These are phyloP conservation scores for Mucor mucedo DNA, from an alignment of 371 early-diverging fungal species.

Conservation along the genomic window DNA sequence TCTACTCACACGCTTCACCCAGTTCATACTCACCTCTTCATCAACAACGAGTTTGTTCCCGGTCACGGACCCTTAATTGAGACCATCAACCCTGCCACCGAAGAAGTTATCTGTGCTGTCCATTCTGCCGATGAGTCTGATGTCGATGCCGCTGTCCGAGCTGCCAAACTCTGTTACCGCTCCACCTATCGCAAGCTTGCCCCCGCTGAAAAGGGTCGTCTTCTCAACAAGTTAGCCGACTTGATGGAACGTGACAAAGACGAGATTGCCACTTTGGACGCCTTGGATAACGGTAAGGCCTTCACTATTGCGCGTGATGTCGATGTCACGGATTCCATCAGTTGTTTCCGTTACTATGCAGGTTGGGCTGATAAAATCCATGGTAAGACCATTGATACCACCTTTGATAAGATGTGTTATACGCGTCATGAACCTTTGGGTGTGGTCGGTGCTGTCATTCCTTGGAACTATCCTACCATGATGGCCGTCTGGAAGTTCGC, in stretches of 20 bases:
- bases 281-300: constrained; percentile 84
- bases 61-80: constrained; percentile 56
- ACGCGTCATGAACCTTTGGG: constrained; percentile 80
- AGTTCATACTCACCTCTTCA: constrained; percentile 68
- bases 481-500: constrained; percentile 84
- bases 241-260: constrained; percentile 70
- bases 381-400: constrained; percentile 48
- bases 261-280: constrained; percentile 80
- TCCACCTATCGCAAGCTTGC: constrained; percentile 67
- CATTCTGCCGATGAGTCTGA: constrained; percentile 73
- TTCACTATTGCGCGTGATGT: constrained; percentile 56
- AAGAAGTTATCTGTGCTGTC: constrained; percentile 68
- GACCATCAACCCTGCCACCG: constrained; percentile 74
- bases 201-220: constrained; percentile 47
- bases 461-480: constrained; percentile 59
- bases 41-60: constrained; percentile 74
- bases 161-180: constrained; percentile 71
- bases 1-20: background rate
- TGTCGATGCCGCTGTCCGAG: constrained; percentile 74
- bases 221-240: constrained; percentile 66
- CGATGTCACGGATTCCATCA: constrained; percentile 69
- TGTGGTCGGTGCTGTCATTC: constrained; percentile 77
- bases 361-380: constrained; percentile 83
- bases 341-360: constrained; percentile 76
- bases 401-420: constrained; percentile 56